These are phyloP conservation scores for Yamadazyma atlantica DNA, from an alignment of 1,139 yeast species.

Conservation along the genomic window DNA sequence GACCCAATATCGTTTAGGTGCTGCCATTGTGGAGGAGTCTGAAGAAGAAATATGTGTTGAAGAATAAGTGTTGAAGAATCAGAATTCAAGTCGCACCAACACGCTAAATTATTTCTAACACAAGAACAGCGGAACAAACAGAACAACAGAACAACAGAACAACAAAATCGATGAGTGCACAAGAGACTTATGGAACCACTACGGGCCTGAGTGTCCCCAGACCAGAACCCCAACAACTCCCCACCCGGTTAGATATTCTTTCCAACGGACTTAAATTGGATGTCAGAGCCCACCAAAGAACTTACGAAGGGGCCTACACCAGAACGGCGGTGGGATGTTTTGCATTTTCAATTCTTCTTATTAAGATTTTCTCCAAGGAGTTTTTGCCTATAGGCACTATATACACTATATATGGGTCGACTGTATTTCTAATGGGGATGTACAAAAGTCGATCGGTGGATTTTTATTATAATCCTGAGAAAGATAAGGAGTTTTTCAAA, in stretches of 20 bases:
- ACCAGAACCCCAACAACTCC: constrained; percentile 19
- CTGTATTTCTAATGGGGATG: constrained; percentile 49
- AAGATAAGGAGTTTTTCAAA: constrained; percentile 40
- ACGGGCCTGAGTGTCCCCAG: background rate
- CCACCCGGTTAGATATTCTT: constrained; percentile 35
- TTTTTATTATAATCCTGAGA: constrained; percentile 43
- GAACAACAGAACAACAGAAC: no score
- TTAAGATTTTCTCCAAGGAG: constrained; percentile 53
- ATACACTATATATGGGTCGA: constrained; percentile 51
- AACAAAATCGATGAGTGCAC: background rate
- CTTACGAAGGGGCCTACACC: constrained; percentile 62
- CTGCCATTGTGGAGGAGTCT: constrained; percentile 21
- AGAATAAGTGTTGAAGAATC: background rate
- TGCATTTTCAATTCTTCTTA: constrained; percentile 47
- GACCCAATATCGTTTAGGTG: constrained; percentile 34
- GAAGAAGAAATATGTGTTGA: background rate
- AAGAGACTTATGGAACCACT: background rate
- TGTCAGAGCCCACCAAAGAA: constrained; percentile 59
- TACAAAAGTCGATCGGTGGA: constrained; percentile 46
- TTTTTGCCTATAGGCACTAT: constrained; percentile 54
- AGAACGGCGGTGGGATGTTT: constrained; percentile 50
- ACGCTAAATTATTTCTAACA: no score
- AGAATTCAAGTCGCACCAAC: background rate
- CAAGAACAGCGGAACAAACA: no score
- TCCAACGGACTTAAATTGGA: constrained; percentile 46